Evolutionary conservation across 2,329 filamentous ascomycete species (phyloP).

Genomic region (Aureobasidium sp.): DNA sequence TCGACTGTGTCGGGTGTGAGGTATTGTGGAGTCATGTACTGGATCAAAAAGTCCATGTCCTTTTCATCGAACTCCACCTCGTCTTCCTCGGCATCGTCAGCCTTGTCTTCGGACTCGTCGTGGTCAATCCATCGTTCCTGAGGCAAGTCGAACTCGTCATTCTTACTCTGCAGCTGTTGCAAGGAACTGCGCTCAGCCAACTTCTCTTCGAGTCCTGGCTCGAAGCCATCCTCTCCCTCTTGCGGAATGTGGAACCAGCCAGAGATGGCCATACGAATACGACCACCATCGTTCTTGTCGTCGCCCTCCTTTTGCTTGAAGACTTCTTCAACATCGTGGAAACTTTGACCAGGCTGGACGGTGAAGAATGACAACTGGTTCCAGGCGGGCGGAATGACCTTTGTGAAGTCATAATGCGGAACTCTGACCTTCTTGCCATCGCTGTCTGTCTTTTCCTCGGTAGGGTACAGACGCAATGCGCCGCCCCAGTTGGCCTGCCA

Average conservation of each 20-base stretch:
- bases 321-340: constrained; percentile 99
- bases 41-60: constrained; percentile 90
- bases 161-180: constrained; percentile 92
- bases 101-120: constrained; percentile 65
- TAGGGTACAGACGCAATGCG: constrained; percentile 88
- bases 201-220: constrained; percentile 88
- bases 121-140: constrained; percentile 62
- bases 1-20: constrained; percentile 93
- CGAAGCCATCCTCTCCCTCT: constrained; percentile 90
- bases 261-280: constrained; percentile 96
- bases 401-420: constrained; percentile 79
- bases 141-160: constrained; percentile 89
- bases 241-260: constrained; percentile 99
- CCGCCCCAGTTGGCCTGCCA: constrained; percentile 97
- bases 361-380: constrained; percentile 99
- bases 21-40: constrained; percentile 91
- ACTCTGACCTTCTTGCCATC: constrained; percentile 80
- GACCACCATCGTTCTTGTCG: constrained; percentile 73
- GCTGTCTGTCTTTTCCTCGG: constrained; percentile 65
- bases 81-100: constrained; percentile 66
- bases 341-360: constrained; percentile 98
- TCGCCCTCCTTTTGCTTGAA: constrained; percentile 71
- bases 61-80: constrained; percentile 71
- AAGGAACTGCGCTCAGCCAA: constrained; percentile 91
- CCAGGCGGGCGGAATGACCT: constrained; percentile 93